Evolutionary conservation across 768 basidiomycete species (phyloP), one percentile per base, ranked within the genome.

Genomic region (Galerina marginata): DNA sequence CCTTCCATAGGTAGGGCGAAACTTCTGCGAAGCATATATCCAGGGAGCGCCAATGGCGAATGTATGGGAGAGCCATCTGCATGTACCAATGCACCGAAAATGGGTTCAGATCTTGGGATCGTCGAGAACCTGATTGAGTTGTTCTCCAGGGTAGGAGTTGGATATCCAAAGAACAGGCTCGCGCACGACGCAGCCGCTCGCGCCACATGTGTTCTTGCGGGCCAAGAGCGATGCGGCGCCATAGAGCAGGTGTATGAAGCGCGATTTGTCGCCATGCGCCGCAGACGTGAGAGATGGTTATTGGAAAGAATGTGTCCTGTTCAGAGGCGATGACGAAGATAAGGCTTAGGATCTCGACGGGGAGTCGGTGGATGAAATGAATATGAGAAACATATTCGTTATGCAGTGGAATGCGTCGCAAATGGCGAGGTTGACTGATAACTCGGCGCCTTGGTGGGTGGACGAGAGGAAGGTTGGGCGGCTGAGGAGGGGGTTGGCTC

Each of bases 261-360:
- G 86, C 82, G 29, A 90, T 76, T 38, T 81, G 73, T 44, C 90
- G 79, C 89, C 90, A 92, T 37, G 74, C 69, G 46, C 81, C 77
- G 71, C 88, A 92, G 56, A 90, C 87, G 63, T 90, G 90, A 7
- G 90, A 91, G 50, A 90, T 78, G 45, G 75, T 73, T 61, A 91
- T 64, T 20, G 89, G 86, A 38, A 90, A 79, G 75, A 82, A 81
- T 51, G 73, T 67, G 69, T 86, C 83, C 50, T 83, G 81, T 58
- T 85, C 74, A 11, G 86, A 78, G 14, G 85, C 90, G 12, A 87
- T 73, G 23, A 83, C 68, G 69, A 92, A 91, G 50, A 91, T 81
- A 60, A 84, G 81, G 39, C 85, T 76, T 40, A 92, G 79, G 15
- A 92, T 71, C 68, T 92, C 90, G 33, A 76, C 73, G 9, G 90